Base-by-base conservation (phyloP, 805 yeast species). In the Yamadazyma scolyti region DNA sequence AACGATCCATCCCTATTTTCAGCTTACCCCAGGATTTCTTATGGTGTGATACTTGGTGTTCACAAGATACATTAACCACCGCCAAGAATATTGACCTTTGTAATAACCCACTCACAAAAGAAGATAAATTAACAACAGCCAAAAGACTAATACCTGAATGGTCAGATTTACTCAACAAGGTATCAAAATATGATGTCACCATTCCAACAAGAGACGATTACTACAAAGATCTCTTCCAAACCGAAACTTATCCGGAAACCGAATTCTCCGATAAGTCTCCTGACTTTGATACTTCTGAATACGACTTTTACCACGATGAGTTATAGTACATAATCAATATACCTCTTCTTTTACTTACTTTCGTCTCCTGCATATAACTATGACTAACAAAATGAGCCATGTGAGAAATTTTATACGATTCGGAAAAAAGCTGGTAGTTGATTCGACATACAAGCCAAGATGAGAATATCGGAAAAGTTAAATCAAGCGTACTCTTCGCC, bases 21-120 rank as follows among this genome's bases (percentile, higher is more conserved):
- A 79, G 93, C 6, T 61, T 86, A 25, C 84, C 87, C 3, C 80
- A 80, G 43, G 89, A 84, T 26, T 86, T 95, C 94, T 61, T 85
- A 22, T 87, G 95, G 95, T 87, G 95, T 58, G 95, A 86, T 49
- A 86, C 95, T 0, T 86, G 95, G 95, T 84, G 95, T 54, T 68
- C 78, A 18, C 84, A 79, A 40, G 81, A 71, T 29, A 61, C 75
- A 20, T 57, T 81, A 36, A 52, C 52, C 32, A 58, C 61, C 0
- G 95, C 95, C 2, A 82, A 78, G 51, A 82, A 89, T 8, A 82
- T 86, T 39, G 95, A 86, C 47, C 59, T 86, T 39, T 86, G 95
- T 58, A 82, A 82, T 52, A 85, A 87, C 46, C 95, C 95, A 2
- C 52, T 82, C 34, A 81, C 93, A 0, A 80, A 80, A 44, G 95